Evolutionary conservation across 2,329 filamentous ascomycete species (phyloP).

Genomic region (Didymosphaeria variabile): DNA sequence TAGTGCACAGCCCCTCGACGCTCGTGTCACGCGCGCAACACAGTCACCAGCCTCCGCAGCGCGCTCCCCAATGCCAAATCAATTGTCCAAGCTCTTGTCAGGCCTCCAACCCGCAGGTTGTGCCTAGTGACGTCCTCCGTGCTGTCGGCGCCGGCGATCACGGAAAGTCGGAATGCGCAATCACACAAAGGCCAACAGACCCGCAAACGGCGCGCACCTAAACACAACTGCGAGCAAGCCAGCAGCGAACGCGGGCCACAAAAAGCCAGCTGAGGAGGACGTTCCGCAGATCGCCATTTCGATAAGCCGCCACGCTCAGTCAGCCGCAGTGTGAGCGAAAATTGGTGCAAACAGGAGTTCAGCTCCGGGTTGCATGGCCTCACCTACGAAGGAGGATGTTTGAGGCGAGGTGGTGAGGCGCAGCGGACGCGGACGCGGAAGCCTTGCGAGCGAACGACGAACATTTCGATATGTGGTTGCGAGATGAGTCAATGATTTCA

Average conservation of each 20-base stretch:
- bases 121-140: background rate
- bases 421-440: conserved; percentile 3
- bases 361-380: conserved; percentile 1
- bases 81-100: background rate
- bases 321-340: conserved; percentile 10
- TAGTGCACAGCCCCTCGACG: conserved; percentile 17
- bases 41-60: background rate
- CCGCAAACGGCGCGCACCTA: conserved; percentile 8
- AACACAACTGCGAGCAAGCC: background rate
- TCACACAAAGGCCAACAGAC: background rate
- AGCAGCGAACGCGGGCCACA: background rate
- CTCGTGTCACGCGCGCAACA: conserved; percentile 16
- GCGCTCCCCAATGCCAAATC: background rate
- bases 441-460: background rate
- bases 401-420: conserved; percentile 14
- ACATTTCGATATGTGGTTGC: background rate
- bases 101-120: background rate
- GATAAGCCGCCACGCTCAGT: conserved; percentile 19
- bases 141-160: background rate
- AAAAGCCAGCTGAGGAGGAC: background rate
- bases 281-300: conserved; percentile 13
- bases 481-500: background rate
- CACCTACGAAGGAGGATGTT: background rate
- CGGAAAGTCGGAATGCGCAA: conserved; percentile 3
- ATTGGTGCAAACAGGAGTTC: background rate